Base-by-base conservation (phyloP, 257 asterid genomes). In the Salvia splendens region DNA sequence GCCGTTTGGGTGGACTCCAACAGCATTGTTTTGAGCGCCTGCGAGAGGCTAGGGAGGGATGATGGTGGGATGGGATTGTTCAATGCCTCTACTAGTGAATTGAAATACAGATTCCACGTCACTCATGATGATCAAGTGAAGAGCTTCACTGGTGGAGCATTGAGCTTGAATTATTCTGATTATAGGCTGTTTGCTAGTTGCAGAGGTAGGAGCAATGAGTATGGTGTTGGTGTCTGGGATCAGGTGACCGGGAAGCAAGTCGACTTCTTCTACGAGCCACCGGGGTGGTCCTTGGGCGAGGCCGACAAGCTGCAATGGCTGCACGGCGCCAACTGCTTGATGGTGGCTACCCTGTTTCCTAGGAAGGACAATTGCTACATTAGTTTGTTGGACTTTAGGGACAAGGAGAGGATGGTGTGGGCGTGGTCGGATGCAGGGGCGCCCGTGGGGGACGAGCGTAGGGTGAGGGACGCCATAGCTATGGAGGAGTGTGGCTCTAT, bases 171-270 rank as follows among this genome's bases (percentile, higher is more conserved):
- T 20, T 20, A 20, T 57, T 75, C 84, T n/a, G 89, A 89, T 79
- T 75, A 81, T 55, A 92, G 85, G 79, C 50, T 92, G 85, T 92
- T 89, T 49, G 85, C 95, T 24, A 89, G 98, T 66, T 92, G 96
- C 73, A 92, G 77, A 82, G 96, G 98, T 15, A 81, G 98, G 73
- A 84, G 89, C 42, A 87, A 89, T 65, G 98, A 92, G 72, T 85
- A 92, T 74, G 98, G 96, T 2, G 79, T 92, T 68, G 98, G 96
- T 42, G 92, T 87, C 33, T 92, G 98, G 98, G 98, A 92, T 54
- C 96, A 83, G 61, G 82, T 83, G 4, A 84, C 89, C 0, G 98
- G 98, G 1, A 79, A 89, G 60, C 96, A 89, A 73, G 77, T 79
- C 5, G 98, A 92, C 69, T 89, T 92, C 43, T 92, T 87, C 84